Evolutionary conservation across 768 basidiomycete genomes (phyloP).

Genomic region (Suillus placidus): DNA sequence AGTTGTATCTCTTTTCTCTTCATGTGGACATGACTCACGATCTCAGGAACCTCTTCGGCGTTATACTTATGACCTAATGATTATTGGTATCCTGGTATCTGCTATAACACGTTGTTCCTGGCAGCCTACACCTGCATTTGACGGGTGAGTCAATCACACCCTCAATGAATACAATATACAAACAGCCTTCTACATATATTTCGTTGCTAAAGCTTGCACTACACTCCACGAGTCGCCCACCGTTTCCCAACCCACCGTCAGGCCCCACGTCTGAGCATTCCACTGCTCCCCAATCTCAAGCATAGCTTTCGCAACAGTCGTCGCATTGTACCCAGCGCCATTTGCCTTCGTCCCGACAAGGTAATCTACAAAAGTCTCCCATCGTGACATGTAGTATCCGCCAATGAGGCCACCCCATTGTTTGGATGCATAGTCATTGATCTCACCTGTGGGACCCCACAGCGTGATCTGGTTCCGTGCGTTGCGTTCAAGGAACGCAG

Average conservation of each 20-base stretch:
- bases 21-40: no score
- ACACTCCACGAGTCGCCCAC: slow-evolving; percentile 27
- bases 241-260: slow-evolving; percentile 15
- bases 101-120: no score
- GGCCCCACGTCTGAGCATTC: slow-evolving; percentile 27
- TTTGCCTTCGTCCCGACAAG: slow-evolving; percentile 31
- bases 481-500: slow-evolving; percentile 39
- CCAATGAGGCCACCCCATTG: slow-evolving; percentile 44
- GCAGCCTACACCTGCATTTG: no score
- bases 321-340: slow-evolving; percentile 33
- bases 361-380: slow-evolving; percentile 39
- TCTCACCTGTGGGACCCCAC: slow-evolving; percentile 45
- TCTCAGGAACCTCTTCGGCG: no score
- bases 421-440: slow-evolving; percentile 48
- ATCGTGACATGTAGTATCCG: slow-evolving; percentile 39
- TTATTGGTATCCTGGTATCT: no score
- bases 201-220: slow-evolving; percentile 17
- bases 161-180: no score
- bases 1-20: no score
- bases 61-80: no score
- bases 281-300: slow-evolving; percentile 38
- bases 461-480: slow-evolving; percentile 47
- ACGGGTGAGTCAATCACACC: no score
- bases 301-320: slow-evolving; percentile 26
- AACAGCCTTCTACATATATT: slow-evolving; percentile 9